These are phyloP conservation scores for Aspergillus proliferans DNA, from an alignment of 2,329 filamentous ascomycete species.

Conservation along the genomic window DNA sequence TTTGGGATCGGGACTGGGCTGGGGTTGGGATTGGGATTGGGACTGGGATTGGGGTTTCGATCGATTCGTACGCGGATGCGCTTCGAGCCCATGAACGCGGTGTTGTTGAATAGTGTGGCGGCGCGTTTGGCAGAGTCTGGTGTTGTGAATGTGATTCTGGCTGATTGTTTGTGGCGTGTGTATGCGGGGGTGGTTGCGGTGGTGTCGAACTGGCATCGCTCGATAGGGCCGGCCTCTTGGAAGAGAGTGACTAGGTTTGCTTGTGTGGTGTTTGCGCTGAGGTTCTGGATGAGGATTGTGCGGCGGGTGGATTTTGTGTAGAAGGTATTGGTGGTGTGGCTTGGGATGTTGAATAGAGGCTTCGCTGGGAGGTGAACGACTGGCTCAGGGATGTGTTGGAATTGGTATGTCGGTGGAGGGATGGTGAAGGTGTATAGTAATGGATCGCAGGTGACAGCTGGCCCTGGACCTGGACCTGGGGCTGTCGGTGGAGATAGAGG, in stretches of 20 bases:
- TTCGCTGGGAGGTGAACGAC: conserved; percentile 7
- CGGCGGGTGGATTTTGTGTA: conserved; percentile 8
- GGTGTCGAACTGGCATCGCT: conserved; percentile 25
- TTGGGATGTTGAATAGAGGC: conserved; percentile 1
- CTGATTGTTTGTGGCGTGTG: conserved; percentile 16
- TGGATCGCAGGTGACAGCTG: conserved; percentile 23
- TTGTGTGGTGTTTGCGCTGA: conserved; percentile 23
- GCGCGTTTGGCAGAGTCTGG: conserved; percentile 32
- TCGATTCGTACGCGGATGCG: conserved; percentile 27
- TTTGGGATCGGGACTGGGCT: background rate
- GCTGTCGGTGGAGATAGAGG: conserved; percentile 14
- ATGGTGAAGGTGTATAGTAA: conserved; percentile 16
- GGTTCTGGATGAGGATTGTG: conserved; percentile 22
- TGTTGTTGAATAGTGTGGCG: conserved; percentile 27
- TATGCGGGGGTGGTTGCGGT: conserved; percentile 6
- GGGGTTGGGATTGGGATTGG: conserved; percentile 1
- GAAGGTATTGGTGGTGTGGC: conserved; percentile 2
- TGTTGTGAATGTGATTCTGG: conserved; percentile 26
- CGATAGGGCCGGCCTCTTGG: conserved; percentile 22
- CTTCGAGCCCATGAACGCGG: conserved; percentile 25
- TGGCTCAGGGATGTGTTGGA: conserved; percentile 5
- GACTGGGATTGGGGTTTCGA: conserved; percentile 9
- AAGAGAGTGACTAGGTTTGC: conserved; percentile 25
- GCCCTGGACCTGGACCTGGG: conserved; percentile 15
- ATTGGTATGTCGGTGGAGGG: conserved; percentile 21